Evolutionary conservation across 768 basidiomycete genomes (phyloP).

Genomic region (Russula sp.): DNA sequence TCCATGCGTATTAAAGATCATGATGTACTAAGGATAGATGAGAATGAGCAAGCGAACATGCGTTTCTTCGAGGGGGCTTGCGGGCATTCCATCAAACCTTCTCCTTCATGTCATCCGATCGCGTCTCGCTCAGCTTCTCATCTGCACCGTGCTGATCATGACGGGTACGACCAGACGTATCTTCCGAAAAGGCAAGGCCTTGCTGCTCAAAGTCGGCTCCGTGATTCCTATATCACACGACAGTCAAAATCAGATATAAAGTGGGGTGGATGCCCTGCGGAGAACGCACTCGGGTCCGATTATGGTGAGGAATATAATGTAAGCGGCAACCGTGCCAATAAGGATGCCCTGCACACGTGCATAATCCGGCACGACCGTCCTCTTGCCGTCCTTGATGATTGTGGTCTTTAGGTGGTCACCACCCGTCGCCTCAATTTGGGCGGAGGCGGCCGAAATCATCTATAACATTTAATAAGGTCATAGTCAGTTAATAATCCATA

Average conservation of each 20-base stretch:
- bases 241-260: not conserved
- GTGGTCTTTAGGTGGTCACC: constrained; percentile 28
- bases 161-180: not conserved
- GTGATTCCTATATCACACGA: constrained; percentile 10
- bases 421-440: constrained; percentile 49
- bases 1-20: not conserved
- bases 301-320: constrained; percentile 70
- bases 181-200: not conserved
- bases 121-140: constrained; percentile 6
- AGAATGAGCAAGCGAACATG: not conserved
- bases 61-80: not conserved
- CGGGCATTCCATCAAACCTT: not conserved
- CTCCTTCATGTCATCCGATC: constrained; percentile 6
- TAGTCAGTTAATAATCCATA: not conserved
- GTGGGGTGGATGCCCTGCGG: not conserved
- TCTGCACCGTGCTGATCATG: not conserved
- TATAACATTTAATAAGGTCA: constrained; percentile 17
- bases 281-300: constrained; percentile 71
- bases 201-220: constrained; percentile 8
- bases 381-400: constrained; percentile 21
- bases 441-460: constrained; percentile 47
- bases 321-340: constrained; percentile 80
- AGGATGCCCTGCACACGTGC: constrained; percentile 81
- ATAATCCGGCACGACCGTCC: constrained; percentile 41
- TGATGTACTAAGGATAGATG: not conserved